These are phyloP conservation scores for Sphaerosporella brunnea DNA, from an alignment of 495 filamentous ascomycete genomes.

Conservation along the genomic window DNA sequence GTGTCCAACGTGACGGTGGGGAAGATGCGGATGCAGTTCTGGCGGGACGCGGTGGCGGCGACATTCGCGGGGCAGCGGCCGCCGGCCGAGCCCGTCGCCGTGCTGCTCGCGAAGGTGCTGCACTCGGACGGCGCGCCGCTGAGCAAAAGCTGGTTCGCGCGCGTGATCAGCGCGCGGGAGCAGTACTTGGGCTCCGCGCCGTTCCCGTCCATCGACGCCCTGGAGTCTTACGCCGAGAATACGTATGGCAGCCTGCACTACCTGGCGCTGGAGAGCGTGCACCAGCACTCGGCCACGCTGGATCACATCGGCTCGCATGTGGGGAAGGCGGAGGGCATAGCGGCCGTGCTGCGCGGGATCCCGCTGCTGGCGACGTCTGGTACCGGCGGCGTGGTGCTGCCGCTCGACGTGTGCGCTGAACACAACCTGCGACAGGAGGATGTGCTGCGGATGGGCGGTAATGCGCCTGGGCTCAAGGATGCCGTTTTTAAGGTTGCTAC, in stretches of 20 bases:
- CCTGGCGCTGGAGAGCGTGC: slow-evolving; percentile 58
- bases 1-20: slow-evolving; percentile 68
- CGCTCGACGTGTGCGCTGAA: slow-evolving; percentile 78
- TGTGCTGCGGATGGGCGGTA: slow-evolving; percentile 58
- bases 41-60: slow-evolving; percentile 64
- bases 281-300: slow-evolving; percentile 59
- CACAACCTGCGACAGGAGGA: slow-evolving; percentile 68
- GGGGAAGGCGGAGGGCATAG: slow-evolving; percentile 81
- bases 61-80: slow-evolving; percentile 44
- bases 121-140: slow-evolving; percentile 9
- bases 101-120: slow-evolving; percentile 57
- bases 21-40: slow-evolving; percentile 80
- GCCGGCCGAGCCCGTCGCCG: slow-evolving; percentile 78
- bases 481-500: slow-evolving; percentile 86
- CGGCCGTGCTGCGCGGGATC: slow-evolving; percentile 62
- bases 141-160: slow-evolving; percentile 55
- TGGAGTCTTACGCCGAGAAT: slow-evolving; percentile 81
- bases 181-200: slow-evolving; percentile 69
- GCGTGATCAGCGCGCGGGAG: slow-evolving; percentile 48
- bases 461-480: slow-evolving; percentile 63
- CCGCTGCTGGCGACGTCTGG: slow-evolving; percentile 66
- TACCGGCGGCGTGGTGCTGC: slow-evolving; percentile 52
- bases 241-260: slow-evolving; percentile 93
- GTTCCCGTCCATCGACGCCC: slow-evolving; percentile 48
- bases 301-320: slow-evolving; percentile 90